Evolutionary conservation across 768 basidiomycete genomes (phyloP).

Genomic region (Kwoniella pini): DNA sequence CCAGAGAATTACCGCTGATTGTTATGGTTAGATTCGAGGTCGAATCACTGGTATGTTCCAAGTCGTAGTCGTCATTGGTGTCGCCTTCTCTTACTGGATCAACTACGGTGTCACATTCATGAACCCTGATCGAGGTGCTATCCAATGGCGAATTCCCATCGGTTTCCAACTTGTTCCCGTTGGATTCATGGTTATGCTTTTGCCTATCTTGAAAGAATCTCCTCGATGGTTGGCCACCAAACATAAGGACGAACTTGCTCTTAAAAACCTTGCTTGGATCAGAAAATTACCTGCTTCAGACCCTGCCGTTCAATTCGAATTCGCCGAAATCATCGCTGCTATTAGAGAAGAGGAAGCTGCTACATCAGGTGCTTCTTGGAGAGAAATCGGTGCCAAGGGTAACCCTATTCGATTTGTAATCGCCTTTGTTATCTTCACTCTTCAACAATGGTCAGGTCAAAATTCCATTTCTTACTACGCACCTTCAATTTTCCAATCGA

Average conservation of each 20-base stretch:
- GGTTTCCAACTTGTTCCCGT: conserved; percentile 55
- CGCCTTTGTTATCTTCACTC: conserved; percentile 63
- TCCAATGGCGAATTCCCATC: conserved; percentile 43
- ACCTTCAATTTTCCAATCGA: conserved; percentile 48
- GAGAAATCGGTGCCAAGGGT: conserved; percentile 78
- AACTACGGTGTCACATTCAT: conserved; percentile 44
- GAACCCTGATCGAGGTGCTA: conserved; percentile 13
- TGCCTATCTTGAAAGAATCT: conserved; percentile 47
- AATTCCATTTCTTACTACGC: conserved; percentile 61
- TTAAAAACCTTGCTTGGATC: conserved; percentile 60
- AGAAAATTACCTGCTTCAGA: conserved; percentile 53
- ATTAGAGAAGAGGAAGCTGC: conserved; percentile 71
- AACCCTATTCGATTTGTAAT: conserved; percentile 82
- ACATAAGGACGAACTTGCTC: conserved; percentile 51
- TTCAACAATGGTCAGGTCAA: conserved; percentile 78
- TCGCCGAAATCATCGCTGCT: conserved; percentile 73
- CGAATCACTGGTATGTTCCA: conserved; percentile 81
- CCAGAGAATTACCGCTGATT: not conserved
- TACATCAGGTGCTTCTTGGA: conserved; percentile 67
- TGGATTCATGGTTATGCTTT: conserved; percentile 53
- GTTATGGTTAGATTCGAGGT: conserved; percentile 49
- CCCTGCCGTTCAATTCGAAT: conserved; percentile 52
- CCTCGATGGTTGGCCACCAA: conserved; percentile 55
- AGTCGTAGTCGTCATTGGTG: conserved; percentile 80
- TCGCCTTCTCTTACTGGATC: conserved; percentile 67